Base-by-base conservation (phyloP, 768 basidiomycete species). In the Saitozyma sp. region DNA sequence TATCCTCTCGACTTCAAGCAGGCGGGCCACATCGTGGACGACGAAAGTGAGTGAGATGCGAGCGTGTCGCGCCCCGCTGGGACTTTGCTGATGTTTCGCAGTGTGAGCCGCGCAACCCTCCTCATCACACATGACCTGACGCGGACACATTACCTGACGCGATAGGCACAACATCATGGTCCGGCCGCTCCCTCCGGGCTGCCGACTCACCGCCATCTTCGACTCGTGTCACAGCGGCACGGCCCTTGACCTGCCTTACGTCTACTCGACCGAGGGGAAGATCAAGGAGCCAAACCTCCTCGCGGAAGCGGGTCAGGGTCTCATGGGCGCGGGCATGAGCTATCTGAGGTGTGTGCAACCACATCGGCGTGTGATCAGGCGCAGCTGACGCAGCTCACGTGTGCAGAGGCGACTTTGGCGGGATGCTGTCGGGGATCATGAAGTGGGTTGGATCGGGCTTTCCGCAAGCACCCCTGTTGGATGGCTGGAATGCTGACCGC, bases 191-290 rank as follows among this genome's bases (percentile, higher is more conserved):
- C 93, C 93, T 17, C 73, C 85, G 9, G 92, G 92, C 1, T 96
- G 94, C 77, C 88, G 95, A 50, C 81, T 99, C 54, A 97, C 95
- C 7, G 82, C 82, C 9, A 78, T 81, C 67, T 80, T 81, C 60
- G 80, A 80, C 62, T 77, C 76, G 38, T 74, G 78, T 65, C 78
- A 79, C 64, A 76, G 75, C 8, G 78, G 76, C 1, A 68, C 73
- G 6, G 89, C 87, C 3, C 84, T 94, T 17, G 92, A 82, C 62
- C 63, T 82, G 37, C 81, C 81, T 11, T 82, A 80, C 70, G 68
- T 74, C 62, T 97, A 97, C 80, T 92, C 92, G 19, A 95, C 92
- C 8, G 92, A 97, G 81, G 93, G 93, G 54, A 92, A 91, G 75
- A 81, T 97, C 76, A 96, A 97, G 79, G 92, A 96, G 76, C 92